A percentile compares a stretch with the other conserved stretches of the same genome.
These are phyloP conservation scores for Apiosordaria backusii DNA, from an alignment of 495 filamentous ascomycete genomes.

Conservation along the genomic window DNA sequence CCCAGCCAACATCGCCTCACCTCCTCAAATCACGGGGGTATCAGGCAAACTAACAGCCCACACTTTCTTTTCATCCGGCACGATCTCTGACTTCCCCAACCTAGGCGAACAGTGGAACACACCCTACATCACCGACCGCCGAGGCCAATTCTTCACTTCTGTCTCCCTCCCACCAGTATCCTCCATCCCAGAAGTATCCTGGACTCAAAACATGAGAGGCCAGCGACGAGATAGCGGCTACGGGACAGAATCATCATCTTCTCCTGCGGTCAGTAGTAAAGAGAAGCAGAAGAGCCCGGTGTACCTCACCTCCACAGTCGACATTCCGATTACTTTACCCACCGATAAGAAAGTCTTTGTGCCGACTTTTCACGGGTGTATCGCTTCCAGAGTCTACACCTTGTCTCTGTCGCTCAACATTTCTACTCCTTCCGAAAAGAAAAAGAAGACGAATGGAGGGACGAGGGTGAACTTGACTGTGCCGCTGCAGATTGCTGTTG, in stretches of 20 bases:
- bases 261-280: background rate
- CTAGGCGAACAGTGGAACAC: slow-evolving; percentile 43
- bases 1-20: slow-evolving; percentile 42
- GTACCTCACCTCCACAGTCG: slow-evolving; percentile 60
- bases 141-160: slow-evolving; percentile 63
- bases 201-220: slow-evolving; percentile 53
- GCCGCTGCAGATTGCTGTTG: slow-evolving; percentile 71
- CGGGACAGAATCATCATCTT: slow-evolving; percentile 28
- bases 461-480: slow-evolving; percentile 62
- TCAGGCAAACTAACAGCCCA: slow-evolving; percentile 66
- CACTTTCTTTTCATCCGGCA: slow-evolving; percentile 64
- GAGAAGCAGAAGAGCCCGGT: slow-evolving; percentile 29
- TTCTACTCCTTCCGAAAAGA: slow-evolving; percentile 29
- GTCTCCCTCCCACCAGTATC: slow-evolving; percentile 62
- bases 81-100: slow-evolving; percentile 53
- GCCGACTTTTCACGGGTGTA: slow-evolving; percentile 86
- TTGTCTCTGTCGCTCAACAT: slow-evolving; percentile 65
- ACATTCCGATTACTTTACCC: slow-evolving; percentile 74
- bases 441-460: slow-evolving; percentile 39
- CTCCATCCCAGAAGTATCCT: slow-evolving; percentile 59
- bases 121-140: slow-evolving; percentile 46
- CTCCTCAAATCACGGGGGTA: slow-evolving; percentile 66
- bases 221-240: slow-evolving; percentile 61
- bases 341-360: slow-evolving; percentile 63
- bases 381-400: slow-evolving; percentile 73